Evolutionary conservation across 768 basidiomycete genomes (phyloP).

Genomic region (Dictyophora rubrovolvata): DNA sequence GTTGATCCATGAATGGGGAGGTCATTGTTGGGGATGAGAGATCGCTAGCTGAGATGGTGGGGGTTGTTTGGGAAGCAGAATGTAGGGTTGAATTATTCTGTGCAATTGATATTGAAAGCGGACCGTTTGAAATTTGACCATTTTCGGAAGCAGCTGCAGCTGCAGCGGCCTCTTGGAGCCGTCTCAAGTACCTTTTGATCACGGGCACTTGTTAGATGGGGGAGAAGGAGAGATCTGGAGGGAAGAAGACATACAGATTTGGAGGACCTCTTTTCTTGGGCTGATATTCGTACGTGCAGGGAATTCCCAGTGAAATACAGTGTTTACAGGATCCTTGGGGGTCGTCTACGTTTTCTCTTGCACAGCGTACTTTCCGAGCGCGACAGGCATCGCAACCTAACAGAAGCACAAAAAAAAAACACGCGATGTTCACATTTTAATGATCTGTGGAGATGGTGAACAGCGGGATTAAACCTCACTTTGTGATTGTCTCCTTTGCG

Average conservation of each 20-base stretch:
- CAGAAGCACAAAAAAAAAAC: conserved; percentile 10
- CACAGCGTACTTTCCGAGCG: conserved; percentile 79
- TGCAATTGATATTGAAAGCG: conserved; percentile 4
- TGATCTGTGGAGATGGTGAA: conserved; percentile 13
- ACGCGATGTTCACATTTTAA: conserved; percentile 2
- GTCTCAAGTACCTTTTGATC: conserved; percentile 54
- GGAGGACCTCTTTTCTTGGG: conserved; percentile 92
- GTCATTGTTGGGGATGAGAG: conserved; percentile 13
- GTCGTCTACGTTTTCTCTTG: conserved; percentile 69
- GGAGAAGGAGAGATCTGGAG: conserved; percentile 6
- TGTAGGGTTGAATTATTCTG: background rate
- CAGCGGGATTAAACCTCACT: conserved; percentile 37
- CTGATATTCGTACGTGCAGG: conserved; percentile 86
- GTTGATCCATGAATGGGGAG: conserved; percentile 42
- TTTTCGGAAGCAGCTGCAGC: conserved; percentile 36
- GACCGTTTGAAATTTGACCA: conserved; percentile 25
- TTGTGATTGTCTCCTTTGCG: conserved; percentile 70
- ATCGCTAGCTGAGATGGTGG: background rate
- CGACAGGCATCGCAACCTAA: conserved; percentile 80
- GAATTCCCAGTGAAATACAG: conserved; percentile 69
- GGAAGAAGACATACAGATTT: conserved; percentile 55
- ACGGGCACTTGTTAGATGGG: background rate
- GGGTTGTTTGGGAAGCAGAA: background rate
- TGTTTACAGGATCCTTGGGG: conserved; percentile 77
- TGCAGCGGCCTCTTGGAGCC: conserved; percentile 63